phyloP scores from a whole-genome alignment of 2,329 filamentous ascomycete species.

The Pyrenochaeta sp. region DNA sequence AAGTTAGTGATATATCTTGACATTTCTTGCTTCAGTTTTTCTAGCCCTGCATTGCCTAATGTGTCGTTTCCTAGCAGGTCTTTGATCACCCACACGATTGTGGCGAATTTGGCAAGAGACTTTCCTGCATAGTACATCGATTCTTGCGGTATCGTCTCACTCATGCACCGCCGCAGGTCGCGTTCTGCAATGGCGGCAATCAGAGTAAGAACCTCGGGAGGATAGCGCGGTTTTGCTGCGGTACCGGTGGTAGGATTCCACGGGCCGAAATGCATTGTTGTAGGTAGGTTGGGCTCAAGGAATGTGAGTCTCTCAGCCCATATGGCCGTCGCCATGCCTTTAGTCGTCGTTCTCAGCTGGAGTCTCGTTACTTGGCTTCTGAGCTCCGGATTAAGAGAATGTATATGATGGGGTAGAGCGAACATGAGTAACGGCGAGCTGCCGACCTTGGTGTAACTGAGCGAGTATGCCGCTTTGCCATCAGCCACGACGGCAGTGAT shows the following conservation, averaged over 20 bases:
- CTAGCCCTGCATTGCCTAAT: constrained; percentile 58
- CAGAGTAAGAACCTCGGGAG: constrained; percentile 62
- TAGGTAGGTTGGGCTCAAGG: constrained; percentile 75
- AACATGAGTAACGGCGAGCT: constrained; percentile 79
- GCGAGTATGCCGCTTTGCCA: constrained; percentile 69
- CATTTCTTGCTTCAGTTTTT: constrained; percentile 58
- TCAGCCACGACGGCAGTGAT: constrained; percentile 71
- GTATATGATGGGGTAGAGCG: constrained; percentile 84
- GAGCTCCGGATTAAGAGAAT: constrained; percentile 72
- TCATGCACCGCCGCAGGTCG: constrained; percentile 81
- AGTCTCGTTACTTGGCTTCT: constrained; percentile 61
- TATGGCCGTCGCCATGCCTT: constrained; percentile 79
- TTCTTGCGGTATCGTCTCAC: constrained; percentile 74
- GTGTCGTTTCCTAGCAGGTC: constrained; percentile 66
- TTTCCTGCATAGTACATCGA: constrained; percentile 95
- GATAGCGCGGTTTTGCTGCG: constrained; percentile 43
- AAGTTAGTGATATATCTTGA: constrained; percentile 56
- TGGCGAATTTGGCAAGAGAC: constrained; percentile 52
- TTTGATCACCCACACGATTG: constrained; percentile 57
- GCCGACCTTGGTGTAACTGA: constrained; percentile 78
- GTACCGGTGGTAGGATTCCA: constrained; percentile 68
- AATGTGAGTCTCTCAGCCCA: constrained; percentile 69
- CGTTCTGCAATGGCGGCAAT: constrained; percentile 71
- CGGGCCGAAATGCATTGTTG: constrained; percentile 78
- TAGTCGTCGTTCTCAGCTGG: constrained; percentile 80